Evolutionary conservation across 192 early-diverging fungal genomes (phyloP).

Genomic region (Linnemannia hyalina): DNA sequence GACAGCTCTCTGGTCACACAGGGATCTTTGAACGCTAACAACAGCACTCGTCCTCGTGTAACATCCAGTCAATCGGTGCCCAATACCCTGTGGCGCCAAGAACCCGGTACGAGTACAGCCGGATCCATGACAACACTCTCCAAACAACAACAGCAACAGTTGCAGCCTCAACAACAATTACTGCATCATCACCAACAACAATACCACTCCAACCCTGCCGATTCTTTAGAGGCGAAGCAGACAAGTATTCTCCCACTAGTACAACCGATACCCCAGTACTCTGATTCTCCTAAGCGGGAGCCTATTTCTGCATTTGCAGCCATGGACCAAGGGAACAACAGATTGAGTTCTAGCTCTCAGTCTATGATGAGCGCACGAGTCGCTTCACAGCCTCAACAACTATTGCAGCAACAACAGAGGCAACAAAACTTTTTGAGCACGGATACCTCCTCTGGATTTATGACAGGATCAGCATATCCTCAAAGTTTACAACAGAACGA

Average conservation of each 20-base stretch:
- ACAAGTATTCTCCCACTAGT: background rate
- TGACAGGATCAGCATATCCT: background rate
- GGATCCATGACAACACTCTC: background rate
- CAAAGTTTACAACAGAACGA: background rate
- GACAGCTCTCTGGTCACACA: conserved; percentile 5
- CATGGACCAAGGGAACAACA: background rate
- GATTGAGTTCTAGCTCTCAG: background rate
- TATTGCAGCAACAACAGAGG: background rate
- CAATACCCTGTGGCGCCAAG: conserved; percentile 1
- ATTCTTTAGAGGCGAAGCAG: background rate
- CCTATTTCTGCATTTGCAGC: background rate
- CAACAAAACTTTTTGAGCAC: background rate
- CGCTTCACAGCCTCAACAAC: conserved; percentile 10
- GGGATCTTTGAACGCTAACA: background rate
- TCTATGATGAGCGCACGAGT: background rate
- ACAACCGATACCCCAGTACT: background rate
- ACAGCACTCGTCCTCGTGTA: conserved; percentile 2
- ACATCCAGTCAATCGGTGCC: conserved; percentile 1
- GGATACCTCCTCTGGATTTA: background rate
- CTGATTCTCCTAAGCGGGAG: background rate
- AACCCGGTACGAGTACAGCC: background rate
- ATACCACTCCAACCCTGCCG: background rate
- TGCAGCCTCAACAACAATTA: background rate
- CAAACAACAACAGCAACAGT: background rate
- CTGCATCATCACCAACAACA: background rate